These are phyloP conservation scores for Yamadazyma olivae DNA, from an alignment of 805 yeast genomes.

Conservation along the genomic window DNA sequence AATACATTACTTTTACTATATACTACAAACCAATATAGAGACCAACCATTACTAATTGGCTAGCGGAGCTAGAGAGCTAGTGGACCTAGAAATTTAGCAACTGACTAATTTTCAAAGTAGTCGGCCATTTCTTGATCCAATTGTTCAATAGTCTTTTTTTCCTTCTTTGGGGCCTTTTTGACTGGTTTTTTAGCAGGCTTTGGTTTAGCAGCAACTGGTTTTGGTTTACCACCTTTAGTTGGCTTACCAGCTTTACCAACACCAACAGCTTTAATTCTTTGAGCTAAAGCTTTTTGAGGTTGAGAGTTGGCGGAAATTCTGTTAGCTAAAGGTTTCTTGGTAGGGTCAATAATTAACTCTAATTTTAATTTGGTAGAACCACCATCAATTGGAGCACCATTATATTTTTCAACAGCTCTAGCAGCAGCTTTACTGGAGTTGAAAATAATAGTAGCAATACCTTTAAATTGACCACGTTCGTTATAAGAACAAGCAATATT, in stretches of 20 bases:
- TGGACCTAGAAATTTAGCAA: too few relatives aligned
- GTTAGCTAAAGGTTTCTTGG: slow-evolving; percentile 66
- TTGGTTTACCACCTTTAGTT: slow-evolving; percentile 10
- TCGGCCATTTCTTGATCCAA: slow-evolving; percentile 98
- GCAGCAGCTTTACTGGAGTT: slow-evolving; percentile 65
- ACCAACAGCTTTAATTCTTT: slow-evolving; percentile 20
- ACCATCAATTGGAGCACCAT: slow-evolving; percentile 91
- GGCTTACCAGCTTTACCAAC: slow-evolving; percentile 7
- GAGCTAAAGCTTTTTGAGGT: slow-evolving; percentile 16
- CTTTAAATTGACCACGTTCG: slow-evolving; percentile 85
- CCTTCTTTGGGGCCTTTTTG: slow-evolving; percentile 37
- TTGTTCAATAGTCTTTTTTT: slow-evolving; percentile 80
- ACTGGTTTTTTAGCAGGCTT: slow-evolving; percentile 26
- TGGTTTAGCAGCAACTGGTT: slow-evolving; percentile 16
- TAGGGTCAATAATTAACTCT: slow-evolving; percentile 85
- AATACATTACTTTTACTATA: too few relatives aligned
- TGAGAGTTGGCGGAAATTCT: slow-evolving; percentile 61
- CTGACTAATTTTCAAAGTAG: slow-evolving; percentile 56
- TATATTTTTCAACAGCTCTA: slow-evolving; percentile 76
- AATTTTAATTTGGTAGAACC: slow-evolving; percentile 73
- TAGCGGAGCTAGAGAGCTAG: too few relatives aligned
- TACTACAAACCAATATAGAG: too few relatives aligned
- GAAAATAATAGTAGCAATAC: slow-evolving; percentile 86
- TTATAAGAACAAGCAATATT: slow-evolving; percentile 74
- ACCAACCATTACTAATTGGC: too few relatives aligned